Conservation (phyloP, 352 stramenopile species). For the Poterioochromonas sp. region DNA sequence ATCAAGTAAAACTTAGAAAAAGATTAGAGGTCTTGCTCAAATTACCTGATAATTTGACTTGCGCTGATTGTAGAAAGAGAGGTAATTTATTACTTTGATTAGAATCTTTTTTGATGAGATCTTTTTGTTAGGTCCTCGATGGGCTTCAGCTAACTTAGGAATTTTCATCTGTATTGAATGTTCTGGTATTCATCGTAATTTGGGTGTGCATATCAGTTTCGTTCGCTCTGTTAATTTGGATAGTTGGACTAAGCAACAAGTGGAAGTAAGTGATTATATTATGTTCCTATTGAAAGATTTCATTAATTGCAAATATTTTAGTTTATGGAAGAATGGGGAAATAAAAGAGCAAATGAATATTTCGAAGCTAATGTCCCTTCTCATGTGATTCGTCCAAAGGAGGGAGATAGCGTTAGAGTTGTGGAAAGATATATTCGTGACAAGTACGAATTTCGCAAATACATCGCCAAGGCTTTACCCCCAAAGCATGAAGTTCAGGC, state of each 20-base stretch:
- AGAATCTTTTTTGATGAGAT: background rate
- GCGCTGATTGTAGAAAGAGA: conserved; percentile 69
- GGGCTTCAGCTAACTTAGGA: conserved; percentile 77
- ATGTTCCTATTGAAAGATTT: background rate
- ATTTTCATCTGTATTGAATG: conserved; percentile 86
- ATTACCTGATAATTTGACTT: conserved; percentile 78
- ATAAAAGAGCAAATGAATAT: conserved; percentile 15
- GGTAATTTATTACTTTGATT: conserved; percentile 29
- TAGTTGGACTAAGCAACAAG: conserved; percentile 35
- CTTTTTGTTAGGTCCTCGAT: conserved; percentile 51
- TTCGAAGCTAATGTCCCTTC: conserved; percentile 46
- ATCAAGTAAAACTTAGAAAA: conserved; percentile 24
- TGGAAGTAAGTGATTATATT: conserved; percentile 11
- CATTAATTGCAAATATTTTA: background rate
- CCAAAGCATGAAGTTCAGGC: background rate
- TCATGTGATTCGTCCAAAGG: background rate
- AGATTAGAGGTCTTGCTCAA: conserved; percentile 60
- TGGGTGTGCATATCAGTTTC: conserved; percentile 54
- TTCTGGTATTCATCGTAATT: conserved; percentile 75
- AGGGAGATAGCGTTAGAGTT: conserved; percentile 9
- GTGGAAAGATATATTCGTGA: conserved; percentile 18
- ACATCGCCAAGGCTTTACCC: background rate
- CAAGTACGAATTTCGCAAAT: conserved; percentile 20
- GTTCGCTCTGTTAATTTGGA: conserved; percentile 48
- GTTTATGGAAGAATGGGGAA: conserved; percentile 38